Conservation (phyloP, 2,329 filamentous ascomycete species). For the Microcyclosporella mali region DNA sequence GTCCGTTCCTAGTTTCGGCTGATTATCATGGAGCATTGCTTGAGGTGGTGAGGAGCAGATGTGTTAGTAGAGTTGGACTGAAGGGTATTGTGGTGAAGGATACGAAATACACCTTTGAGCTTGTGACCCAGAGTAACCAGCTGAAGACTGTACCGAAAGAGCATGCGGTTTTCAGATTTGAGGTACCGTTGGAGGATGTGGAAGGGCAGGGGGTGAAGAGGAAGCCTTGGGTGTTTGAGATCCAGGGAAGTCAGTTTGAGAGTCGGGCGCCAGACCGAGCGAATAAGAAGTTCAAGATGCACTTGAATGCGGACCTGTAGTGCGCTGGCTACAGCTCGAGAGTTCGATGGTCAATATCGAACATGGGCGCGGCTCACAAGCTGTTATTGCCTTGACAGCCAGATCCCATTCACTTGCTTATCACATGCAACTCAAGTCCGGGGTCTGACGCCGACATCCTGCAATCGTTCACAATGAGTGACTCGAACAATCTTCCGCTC, state of each 20-base stretch:
- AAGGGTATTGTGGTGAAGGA: constrained; percentile 85
- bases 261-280: constrained; percentile 75
- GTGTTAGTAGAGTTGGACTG: constrained; percentile 73
- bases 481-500: too few relatives aligned
- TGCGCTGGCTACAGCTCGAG: too few relatives aligned
- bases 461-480: too few relatives aligned
- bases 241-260: constrained; percentile 83
- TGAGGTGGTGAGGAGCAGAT: constrained; percentile 75
- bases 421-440: too few relatives aligned
- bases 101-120: constrained; percentile 75
- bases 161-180: constrained; percentile 75
- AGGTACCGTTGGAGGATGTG: constrained; percentile 47
- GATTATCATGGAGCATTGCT: constrained; percentile 86
- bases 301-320: constrained; percentile 67
- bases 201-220: constrained; percentile 16
- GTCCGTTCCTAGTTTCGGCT: constrained; percentile 68
- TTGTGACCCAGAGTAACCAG: constrained; percentile 65
- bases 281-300: constrained; percentile 85
- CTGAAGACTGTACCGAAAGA: constrained; percentile 84
- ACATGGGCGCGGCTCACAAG: too few relatives aligned
- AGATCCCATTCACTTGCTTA: too few relatives aligned
- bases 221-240: constrained; percentile 66
- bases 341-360: too few relatives aligned
- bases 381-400: too few relatives aligned
- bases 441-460: too few relatives aligned